Evolutionary conservation across 495 filamentous ascomycete species (phyloP).

Genomic region (Penicillium cosmopolitanum): DNA sequence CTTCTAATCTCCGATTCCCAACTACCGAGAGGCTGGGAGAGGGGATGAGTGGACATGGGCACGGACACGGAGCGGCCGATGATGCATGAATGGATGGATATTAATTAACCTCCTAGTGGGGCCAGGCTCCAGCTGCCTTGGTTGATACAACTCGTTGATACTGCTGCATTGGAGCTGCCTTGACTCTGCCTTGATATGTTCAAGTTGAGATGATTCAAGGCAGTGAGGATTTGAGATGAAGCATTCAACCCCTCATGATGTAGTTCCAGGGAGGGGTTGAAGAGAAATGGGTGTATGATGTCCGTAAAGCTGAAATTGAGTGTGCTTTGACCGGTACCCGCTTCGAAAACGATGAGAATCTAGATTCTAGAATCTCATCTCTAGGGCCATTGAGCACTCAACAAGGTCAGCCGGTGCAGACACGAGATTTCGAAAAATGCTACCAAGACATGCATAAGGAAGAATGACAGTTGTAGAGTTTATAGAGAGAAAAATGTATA

Average conservation of each 20-base stretch:
- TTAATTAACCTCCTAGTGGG: slow-evolving; percentile 12
- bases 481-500: background rate
- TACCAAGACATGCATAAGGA: background rate
- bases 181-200: background rate
- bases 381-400: background rate
- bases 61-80: slow-evolving; percentile 29
- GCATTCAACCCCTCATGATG: background rate
- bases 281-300: background rate
- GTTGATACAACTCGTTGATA: background rate
- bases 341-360: slow-evolving; percentile 15
- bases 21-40: slow-evolving; percentile 14
- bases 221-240: background rate
- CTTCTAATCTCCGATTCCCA: slow-evolving; percentile 14
- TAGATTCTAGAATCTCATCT: background rate
- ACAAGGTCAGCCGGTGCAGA: background rate
- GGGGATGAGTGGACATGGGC: slow-evolving; percentile 8
- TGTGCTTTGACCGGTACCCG: slow-evolving; percentile 12
- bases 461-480: background rate
- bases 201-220: background rate
- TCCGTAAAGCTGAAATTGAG: background rate
- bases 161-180: background rate
- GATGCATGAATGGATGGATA: slow-evolving; percentile 20
- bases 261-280: background rate
- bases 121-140: slow-evolving; percentile 1
- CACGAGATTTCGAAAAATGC: background rate